Conservation (phyloP, 768 basidiomycete genomes). For the Hygrophoropsis aurantiaca region DNA sequence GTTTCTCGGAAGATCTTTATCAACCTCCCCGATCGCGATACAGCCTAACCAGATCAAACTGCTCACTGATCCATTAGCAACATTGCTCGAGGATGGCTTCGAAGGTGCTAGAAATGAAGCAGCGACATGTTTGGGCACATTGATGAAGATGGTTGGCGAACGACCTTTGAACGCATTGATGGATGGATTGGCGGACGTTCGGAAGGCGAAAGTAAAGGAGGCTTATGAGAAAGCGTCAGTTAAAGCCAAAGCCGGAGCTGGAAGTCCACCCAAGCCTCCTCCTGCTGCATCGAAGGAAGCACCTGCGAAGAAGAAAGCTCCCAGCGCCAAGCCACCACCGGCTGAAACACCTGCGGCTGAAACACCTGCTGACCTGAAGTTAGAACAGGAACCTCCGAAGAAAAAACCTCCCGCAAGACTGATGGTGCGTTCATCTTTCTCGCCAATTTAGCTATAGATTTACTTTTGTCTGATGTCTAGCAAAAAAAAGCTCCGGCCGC, state of each 20-base stretch:
- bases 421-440: conserved; percentile 30
- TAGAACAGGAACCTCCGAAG: conserved; percentile 34
- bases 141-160: conserved; percentile 98
- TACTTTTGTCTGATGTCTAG: conserved; percentile 27
- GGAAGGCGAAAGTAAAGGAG: conserved; percentile 92
- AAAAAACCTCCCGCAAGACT: conserved; percentile 58
- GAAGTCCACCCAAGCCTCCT: conserved; percentile 44
- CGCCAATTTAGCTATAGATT: background rate
- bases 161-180: conserved; percentile 83
- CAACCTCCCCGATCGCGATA: conserved; percentile 68
- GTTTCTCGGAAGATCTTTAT: conserved; percentile 79
- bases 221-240: conserved; percentile 91
- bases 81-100: conserved; percentile 81
- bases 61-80: conserved; percentile 72
- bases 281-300: conserved; percentile 30
- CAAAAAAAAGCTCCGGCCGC: conserved; percentile 54
- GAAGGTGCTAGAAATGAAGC: conserved; percentile 90
- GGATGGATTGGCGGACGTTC: conserved; percentile 81
- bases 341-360: conserved; percentile 20
- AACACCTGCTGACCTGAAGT: conserved; percentile 10
- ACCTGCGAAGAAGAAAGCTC: conserved; percentile 40
- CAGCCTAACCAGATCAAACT: conserved; percentile 77
- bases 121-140: conserved; percentile 80
- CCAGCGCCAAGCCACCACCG: conserved; percentile 27
- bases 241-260: conserved; percentile 73